Evolutionary conservation across 1,284 basidiomycete species (phyloP).

Genomic region (Ceratobasidium sp.): DNA sequence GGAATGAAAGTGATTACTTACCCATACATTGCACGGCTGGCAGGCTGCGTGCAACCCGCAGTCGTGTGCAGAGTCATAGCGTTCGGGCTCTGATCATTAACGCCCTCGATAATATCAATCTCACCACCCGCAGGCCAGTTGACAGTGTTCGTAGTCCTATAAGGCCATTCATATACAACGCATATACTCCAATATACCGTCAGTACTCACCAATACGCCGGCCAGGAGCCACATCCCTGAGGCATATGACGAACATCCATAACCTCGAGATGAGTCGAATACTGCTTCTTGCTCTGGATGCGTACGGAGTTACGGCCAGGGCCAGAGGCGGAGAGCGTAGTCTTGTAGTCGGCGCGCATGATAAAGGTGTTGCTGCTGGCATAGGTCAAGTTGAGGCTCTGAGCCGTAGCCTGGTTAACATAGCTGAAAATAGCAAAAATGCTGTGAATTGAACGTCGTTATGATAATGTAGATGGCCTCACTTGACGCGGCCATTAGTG

Average conservation of each 20-base stretch:
- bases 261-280: conserved; percentile 49
- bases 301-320: conserved; percentile 57
- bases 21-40: conserved; percentile 63
- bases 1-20: conserved; percentile 52
- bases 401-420: conserved; percentile 61
- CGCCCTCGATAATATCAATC: conserved; percentile 74
- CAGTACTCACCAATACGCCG: conserved; percentile 57
- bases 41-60: conserved; percentile 68
- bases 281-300: conserved; percentile 53
- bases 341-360: conserved; percentile 56
- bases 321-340: conserved; percentile 53
- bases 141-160: conserved; percentile 55
- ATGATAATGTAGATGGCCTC: conserved; percentile 50
- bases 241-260: conserved; percentile 51
- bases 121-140: conserved; percentile 55
- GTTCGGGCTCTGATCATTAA: conserved; percentile 68
- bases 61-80: conserved; percentile 72
- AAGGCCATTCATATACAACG: not conserved
- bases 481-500: conserved; percentile 73
- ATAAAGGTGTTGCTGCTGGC: conserved; percentile 62
- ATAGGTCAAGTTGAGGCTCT: conserved; percentile 61
- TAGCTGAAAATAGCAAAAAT: conserved; percentile 57
- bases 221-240: conserved; percentile 53
- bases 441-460: conserved; percentile 56
- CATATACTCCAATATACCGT: not conserved